phyloP scores from a whole-genome alignment of 495 filamentous ascomycete species.

The Wilcoxina mikolae region DNA sequence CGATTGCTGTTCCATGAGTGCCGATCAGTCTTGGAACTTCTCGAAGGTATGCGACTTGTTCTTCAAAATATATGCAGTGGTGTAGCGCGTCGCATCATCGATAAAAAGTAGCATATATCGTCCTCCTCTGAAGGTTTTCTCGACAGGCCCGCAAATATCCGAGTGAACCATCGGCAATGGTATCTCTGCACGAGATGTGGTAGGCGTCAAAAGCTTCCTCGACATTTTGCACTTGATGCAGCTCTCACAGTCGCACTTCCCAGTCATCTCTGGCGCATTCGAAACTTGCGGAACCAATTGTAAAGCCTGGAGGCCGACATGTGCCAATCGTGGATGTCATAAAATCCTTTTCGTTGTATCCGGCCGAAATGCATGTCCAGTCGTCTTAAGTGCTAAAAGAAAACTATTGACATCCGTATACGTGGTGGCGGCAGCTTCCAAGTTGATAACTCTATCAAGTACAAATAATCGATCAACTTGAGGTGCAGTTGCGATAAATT shows the following conservation, averaged over 20 bases:
- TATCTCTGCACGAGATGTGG: neutral
- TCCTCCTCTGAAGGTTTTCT: neutral
- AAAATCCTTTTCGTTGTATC: too few relatives aligned
- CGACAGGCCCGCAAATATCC: neutral
- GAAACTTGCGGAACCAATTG: too few relatives aligned
- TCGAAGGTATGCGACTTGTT: neutral
- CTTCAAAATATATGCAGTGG: neutral
- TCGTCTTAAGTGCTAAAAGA: too few relatives aligned
- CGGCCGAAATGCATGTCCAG: too few relatives aligned
- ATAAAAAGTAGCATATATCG: neutral
- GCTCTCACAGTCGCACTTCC: neutral
- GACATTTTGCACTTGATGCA: neutral
- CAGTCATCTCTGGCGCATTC: too few relatives aligned
- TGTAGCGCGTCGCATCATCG: neutral
- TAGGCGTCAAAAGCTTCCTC: neutral
- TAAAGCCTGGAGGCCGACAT: too few relatives aligned
- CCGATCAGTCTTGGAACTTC: neutral
- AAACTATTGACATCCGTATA: too few relatives aligned
- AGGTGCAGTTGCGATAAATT: too few relatives aligned
- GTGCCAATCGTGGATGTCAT: too few relatives aligned
- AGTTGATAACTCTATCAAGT: too few relatives aligned
- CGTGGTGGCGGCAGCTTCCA: too few relatives aligned
- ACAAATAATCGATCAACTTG: too few relatives aligned
- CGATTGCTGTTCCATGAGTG: neutral
- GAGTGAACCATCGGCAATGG: neutral